These are phyloP conservation scores for Kingdonia uniflora DNA, from an alignment of 164 flowering plant species.

Conservation along the genomic window DNA sequence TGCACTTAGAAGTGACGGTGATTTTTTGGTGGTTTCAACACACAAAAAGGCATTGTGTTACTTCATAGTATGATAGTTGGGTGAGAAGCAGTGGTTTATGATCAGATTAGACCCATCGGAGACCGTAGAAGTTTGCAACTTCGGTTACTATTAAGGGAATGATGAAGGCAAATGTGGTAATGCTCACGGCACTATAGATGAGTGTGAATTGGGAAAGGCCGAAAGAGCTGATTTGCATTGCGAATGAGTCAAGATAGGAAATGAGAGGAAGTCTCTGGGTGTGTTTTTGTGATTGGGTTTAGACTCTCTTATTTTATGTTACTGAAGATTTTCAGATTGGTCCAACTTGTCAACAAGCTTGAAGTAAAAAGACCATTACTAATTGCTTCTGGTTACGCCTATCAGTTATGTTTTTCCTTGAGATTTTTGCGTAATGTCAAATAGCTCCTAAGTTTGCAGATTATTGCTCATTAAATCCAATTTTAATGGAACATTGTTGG, in stretches of 20 bases:
- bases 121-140: conserved; percentile 34
- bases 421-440: too few relatives aligned
- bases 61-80: conserved; percentile 69
- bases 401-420: too few relatives aligned
- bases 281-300: conserved; percentile 55
- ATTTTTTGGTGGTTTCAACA: conserved; percentile 49
- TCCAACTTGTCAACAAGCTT: conserved; percentile 46
- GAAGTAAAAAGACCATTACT: conserved; percentile 46
- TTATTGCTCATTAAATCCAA: too few relatives aligned
- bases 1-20: conserved; percentile 54
- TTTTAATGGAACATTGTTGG: too few relatives aligned
- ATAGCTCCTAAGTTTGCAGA: too few relatives aligned
- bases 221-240: conserved; percentile 46
- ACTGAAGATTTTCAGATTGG: conserved; percentile 90
- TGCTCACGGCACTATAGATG: too few relatives aligned
- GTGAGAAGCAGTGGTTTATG: conserved; percentile 53
- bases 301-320: conserved; percentile 62
- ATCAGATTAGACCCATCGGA: conserved; percentile 63
- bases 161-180: conserved; percentile 57
- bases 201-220: conserved; percentile 34
- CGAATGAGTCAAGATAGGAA: conserved; percentile 38
- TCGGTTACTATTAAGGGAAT: conserved; percentile 36
- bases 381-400: neutral
- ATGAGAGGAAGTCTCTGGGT: conserved; percentile 57
- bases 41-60: conserved; percentile 37